phyloP scores from a whole-genome alignment of 73 alveolate species.

The Effrenium voratum region DNA sequence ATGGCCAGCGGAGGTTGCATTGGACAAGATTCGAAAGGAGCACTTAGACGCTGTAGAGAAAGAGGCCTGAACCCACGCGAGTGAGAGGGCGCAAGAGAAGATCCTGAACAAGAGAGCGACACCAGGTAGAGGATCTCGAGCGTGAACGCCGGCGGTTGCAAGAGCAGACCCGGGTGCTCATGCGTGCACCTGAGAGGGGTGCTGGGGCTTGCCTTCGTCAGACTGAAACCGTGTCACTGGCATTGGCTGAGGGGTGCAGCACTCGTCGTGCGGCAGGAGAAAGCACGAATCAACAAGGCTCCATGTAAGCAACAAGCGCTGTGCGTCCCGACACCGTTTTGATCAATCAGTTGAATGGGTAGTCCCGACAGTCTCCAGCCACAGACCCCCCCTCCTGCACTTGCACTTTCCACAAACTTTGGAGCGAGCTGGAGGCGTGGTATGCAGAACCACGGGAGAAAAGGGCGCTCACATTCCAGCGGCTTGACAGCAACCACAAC shows the following conservation, averaged over 20 bases:
- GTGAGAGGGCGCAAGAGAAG: too few species aligned
- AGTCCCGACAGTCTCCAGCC: background rate
- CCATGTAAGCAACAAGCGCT: background rate
- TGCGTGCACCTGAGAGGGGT: background rate
- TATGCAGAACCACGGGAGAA: slow-evolving; percentile 91
- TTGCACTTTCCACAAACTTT: background rate
- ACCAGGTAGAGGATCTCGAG: slow-evolving; percentile 64
- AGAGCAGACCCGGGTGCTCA: slow-evolving; percentile 88
- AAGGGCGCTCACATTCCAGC: slow-evolving; percentile 63
- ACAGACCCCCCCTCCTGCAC: background rate
- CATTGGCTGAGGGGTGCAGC: slow-evolving; percentile 71
- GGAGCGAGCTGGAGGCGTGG: slow-evolving; percentile 58
- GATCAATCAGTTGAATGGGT: too few species aligned
- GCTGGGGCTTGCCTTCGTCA: background rate
- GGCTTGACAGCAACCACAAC: background rate
- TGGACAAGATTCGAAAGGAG: slow-evolving; percentile 73
- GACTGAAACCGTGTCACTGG: background rate
- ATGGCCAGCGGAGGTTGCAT: slow-evolving; percentile 25
- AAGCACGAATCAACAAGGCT: slow-evolving; percentile 87
- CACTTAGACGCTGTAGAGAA: slow-evolving; percentile 57
- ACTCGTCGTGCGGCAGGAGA: slow-evolving; percentile 81
- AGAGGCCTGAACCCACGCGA: too few species aligned
- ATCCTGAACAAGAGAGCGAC: too few species aligned
- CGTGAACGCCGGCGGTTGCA: slow-evolving; percentile 66
- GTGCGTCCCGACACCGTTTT: background rate